phyloP scores from a whole-genome alignment of 805 yeast genomes.

The Metschnikowia henanensis region DNA sequence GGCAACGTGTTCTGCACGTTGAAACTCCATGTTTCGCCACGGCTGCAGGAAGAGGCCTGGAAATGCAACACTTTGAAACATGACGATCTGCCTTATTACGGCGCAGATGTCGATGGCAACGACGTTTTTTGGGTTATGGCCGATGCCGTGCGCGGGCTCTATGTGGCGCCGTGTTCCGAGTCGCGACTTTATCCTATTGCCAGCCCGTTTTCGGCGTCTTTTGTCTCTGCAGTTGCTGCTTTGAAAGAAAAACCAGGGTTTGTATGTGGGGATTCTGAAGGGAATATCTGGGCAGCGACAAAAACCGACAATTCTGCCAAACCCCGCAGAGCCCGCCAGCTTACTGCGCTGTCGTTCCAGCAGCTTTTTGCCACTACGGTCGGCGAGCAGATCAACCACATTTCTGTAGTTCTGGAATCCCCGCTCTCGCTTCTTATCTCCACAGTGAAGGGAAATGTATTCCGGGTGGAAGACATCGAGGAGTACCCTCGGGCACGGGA shows the following conservation, averaged over 20 bases:
- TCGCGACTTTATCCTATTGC: neutral
- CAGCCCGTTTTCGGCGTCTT: slow-evolving; percentile 9
- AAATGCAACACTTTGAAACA: neutral
- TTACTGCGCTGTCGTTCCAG: slow-evolving; percentile 1
- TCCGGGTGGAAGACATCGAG: slow-evolving; percentile 4
- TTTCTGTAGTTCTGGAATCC: slow-evolving; percentile 12
- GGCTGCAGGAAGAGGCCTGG: slow-evolving; percentile 1
- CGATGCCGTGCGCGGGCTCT: slow-evolving; percentile 12
- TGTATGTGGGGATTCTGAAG: slow-evolving; percentile 30
- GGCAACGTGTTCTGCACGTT: slow-evolving; percentile 6
- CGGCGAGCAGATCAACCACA: slow-evolving; percentile 30
- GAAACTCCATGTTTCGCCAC: neutral
- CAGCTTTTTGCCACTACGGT: slow-evolving; percentile 23
- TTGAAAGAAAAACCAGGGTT: slow-evolving; percentile 4
- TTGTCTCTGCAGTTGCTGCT: slow-evolving; percentile 17
- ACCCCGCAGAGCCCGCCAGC: neutral
- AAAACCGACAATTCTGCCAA: neutral
- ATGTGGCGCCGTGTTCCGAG: slow-evolving; percentile 1
- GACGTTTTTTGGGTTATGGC: slow-evolving; percentile 8
- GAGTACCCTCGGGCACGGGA: neutral
- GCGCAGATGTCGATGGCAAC: slow-evolving; percentile 17
- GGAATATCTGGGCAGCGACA: slow-evolving; percentile 23
- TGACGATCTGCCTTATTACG: slow-evolving; percentile 2
- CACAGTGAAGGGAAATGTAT: slow-evolving; percentile 16
- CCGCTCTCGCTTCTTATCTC: slow-evolving; percentile 13